Evolutionary conservation across 495 filamentous ascomycete species (phyloP).

Genomic region (Thermothielavioides terrestris): DNA sequence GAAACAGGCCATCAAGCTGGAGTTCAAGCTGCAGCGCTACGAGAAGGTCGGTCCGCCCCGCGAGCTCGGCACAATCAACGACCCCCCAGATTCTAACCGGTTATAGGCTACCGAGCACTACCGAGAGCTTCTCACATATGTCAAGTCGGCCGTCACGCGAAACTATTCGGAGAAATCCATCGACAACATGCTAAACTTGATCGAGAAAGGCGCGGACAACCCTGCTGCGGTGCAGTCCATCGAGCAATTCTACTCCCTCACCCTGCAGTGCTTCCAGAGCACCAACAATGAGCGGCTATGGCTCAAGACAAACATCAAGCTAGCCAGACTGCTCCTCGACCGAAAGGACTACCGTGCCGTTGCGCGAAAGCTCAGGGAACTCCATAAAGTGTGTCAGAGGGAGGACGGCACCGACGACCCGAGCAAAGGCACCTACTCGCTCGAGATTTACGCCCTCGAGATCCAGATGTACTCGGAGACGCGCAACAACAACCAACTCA

Average conservation of each 20-base stretch:
- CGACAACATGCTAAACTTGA: slow-evolving; percentile 98
- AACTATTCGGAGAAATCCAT: slow-evolving; percentile 99
- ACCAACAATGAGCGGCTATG: slow-evolving; percentile 97
- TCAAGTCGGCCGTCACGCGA: slow-evolving; percentile 91
- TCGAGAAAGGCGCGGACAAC: slow-evolving; percentile 85
- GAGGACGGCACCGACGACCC: slow-evolving; percentile 88
- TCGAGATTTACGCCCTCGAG: slow-evolving; percentile 94
- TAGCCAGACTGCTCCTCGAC: slow-evolving; percentile 83
- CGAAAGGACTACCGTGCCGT: slow-evolving; percentile 79
- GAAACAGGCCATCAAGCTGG: slow-evolving; percentile 95
- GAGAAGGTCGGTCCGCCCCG: slow-evolving; percentile 51
- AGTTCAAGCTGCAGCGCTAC: slow-evolving; percentile 81
- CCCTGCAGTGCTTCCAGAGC: slow-evolving; percentile 86
- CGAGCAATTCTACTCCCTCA: slow-evolving; percentile 92
- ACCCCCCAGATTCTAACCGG: neutral
- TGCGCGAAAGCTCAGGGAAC: slow-evolving; percentile 73
- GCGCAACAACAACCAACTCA: slow-evolving; percentile 93
- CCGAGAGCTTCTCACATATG: slow-evolving; percentile 89
- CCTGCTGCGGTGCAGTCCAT: slow-evolving; percentile 70
- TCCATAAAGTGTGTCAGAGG: slow-evolving; percentile 82
- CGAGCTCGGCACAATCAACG: neutral
- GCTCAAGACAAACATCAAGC: slow-evolving; percentile 97
- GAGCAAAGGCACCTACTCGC: slow-evolving; percentile 89
- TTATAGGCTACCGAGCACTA: slow-evolving; percentile 88
- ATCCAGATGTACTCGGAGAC: slow-evolving; percentile 99